A percentile compares a stretch with the other conserved stretches of the same genome.
phyloP scores from a whole-genome alignment of 2,329 filamentous ascomycete species.

The Diaporthe eres region DNA sequence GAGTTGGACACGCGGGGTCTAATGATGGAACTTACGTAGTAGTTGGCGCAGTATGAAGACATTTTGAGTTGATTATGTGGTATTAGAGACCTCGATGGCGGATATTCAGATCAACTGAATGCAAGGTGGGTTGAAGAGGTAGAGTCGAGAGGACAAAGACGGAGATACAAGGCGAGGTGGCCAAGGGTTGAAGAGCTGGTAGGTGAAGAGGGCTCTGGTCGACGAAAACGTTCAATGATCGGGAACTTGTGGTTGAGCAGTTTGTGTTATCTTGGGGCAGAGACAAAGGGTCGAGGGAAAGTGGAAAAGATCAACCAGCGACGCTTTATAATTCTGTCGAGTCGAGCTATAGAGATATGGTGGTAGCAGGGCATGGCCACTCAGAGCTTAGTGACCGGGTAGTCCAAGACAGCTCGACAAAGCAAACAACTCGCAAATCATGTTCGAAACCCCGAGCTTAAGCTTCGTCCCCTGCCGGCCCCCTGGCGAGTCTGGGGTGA shows the following conservation, averaged over 20 bases:
- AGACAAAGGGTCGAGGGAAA: slow-evolving; percentile 2
- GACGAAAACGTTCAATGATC: slow-evolving; percentile 17
- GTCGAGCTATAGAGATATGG: slow-evolving; percentile 30
- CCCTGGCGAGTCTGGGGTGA: slow-evolving; percentile 26
- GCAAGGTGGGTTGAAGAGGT: no score
- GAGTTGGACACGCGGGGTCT: no score
- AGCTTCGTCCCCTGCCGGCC: slow-evolving; percentile 36
- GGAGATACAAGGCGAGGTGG: not conserved
- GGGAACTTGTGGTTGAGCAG: slow-evolving; percentile 2
- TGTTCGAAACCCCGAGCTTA: slow-evolving; percentile 36
- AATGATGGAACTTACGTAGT: slow-evolving; percentile 50
- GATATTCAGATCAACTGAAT: slow-evolving; percentile 13
- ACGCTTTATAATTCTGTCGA: slow-evolving; percentile 37
- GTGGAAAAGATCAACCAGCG: slow-evolving; percentile 27
- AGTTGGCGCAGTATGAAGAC: slow-evolving; percentile 56
- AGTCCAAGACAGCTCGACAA: slow-evolving; percentile 32
- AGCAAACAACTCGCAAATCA: slow-evolving; percentile 37
- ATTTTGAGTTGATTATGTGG: slow-evolving; percentile 42
- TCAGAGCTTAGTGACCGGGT: slow-evolving; percentile 34
- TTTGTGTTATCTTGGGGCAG: slow-evolving; percentile 4
- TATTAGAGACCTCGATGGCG: not conserved
- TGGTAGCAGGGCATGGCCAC: slow-evolving; percentile 30
- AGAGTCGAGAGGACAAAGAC: slow-evolving; percentile 19
- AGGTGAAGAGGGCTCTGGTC: not conserved
- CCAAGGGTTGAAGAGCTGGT: not conserved